Percentiles rank a stretch among this genome's conserved stretches.
These are phyloP conservation scores for Chiua virens DNA, from an alignment of 768 basidiomycete genomes.

Conservation along the genomic window DNA sequence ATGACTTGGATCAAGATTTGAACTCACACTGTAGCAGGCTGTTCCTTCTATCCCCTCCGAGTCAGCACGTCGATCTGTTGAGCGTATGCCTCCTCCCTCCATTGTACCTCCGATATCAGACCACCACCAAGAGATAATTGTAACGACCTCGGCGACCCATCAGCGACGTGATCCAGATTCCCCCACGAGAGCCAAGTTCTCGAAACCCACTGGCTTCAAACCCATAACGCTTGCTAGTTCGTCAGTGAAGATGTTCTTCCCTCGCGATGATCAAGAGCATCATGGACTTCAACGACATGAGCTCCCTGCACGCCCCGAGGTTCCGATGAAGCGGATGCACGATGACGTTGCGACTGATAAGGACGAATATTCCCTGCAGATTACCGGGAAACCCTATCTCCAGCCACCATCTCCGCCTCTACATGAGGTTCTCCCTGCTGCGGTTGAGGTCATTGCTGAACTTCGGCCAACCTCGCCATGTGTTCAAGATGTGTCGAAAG, in stretches of 20 bases:
- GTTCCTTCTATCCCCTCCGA: slow-evolving; percentile 20
- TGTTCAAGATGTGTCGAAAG: slow-evolving; percentile 20
- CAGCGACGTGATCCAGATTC: slow-evolving; percentile 19
- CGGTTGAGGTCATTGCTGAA: slow-evolving; percentile 12
- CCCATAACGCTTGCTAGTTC: slow-evolving; percentile 58
- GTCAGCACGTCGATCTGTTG: slow-evolving; percentile 21
- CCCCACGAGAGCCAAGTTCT: slow-evolving; percentile 15
- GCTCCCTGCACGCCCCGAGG: slow-evolving; percentile 19
- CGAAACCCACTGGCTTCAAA: slow-evolving; percentile 58
- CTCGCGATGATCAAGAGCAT: slow-evolving; percentile 71
- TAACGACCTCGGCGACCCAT: slow-evolving; percentile 8
- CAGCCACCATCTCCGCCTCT: not conserved
- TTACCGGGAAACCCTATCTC: not conserved
- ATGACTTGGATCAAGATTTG: not conserved
- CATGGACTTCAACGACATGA: slow-evolving; percentile 21
- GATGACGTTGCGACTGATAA: slow-evolving; percentile 21
- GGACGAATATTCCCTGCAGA: slow-evolving; percentile 17
- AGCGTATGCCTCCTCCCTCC: slow-evolving; percentile 36
- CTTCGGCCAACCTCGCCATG: slow-evolving; percentile 16
- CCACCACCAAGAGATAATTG: slow-evolving; percentile 10
- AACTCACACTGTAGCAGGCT: slow-evolving; percentile 19
- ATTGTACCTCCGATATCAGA: slow-evolving; percentile 22
- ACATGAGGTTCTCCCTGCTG: slow-evolving; percentile 10
- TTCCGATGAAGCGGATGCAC: slow-evolving; percentile 29
- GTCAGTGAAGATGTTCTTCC: slow-evolving; percentile 76